These are phyloP conservation scores for Mortierella sp. DNA, from an alignment of 371 early-diverging fungal genomes.

Conservation along the genomic window DNA sequence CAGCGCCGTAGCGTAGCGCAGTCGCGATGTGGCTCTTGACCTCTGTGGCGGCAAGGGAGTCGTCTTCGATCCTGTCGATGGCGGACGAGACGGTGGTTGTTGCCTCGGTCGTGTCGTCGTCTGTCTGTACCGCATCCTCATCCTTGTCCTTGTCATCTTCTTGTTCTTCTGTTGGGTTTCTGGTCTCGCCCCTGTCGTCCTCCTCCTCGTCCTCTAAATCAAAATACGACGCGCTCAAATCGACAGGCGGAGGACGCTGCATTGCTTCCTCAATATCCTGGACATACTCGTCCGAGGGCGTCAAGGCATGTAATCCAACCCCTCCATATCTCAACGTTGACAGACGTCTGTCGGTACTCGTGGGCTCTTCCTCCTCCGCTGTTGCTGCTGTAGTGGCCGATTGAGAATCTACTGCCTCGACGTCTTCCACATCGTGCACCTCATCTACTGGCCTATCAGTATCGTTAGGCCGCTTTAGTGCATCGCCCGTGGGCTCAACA, in stretches of 20 bases:
- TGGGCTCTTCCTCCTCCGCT: background rate
- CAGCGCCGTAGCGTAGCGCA: background rate
- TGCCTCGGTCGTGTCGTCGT: background rate
- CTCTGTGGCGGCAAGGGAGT: background rate
- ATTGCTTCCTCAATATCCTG: background rate
- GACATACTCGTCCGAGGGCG: background rate
- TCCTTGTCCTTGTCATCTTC: background rate
- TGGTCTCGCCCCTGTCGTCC: no score
- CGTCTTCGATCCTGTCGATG: background rate
- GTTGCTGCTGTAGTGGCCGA: background rate
- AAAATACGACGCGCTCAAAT: background rate
- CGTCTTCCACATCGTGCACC: background rate
- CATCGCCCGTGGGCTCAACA: no score
- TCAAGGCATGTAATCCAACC: background rate
- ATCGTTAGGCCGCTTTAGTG: background rate
- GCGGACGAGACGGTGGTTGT: background rate
- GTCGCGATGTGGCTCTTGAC: background rate
- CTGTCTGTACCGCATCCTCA: background rate
- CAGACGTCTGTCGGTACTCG: background rate
- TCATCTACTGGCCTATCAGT: background rate
- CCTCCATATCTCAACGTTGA: background rate
- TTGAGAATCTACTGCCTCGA: background rate
- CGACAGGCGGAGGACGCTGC: background rate
- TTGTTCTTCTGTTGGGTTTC: background rate
- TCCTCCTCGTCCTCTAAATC: background rate